These are phyloP conservation scores for Mycosphaerella sp. DNA, from an alignment of 2,329 filamentous ascomycete species.

Conservation along the genomic window DNA sequence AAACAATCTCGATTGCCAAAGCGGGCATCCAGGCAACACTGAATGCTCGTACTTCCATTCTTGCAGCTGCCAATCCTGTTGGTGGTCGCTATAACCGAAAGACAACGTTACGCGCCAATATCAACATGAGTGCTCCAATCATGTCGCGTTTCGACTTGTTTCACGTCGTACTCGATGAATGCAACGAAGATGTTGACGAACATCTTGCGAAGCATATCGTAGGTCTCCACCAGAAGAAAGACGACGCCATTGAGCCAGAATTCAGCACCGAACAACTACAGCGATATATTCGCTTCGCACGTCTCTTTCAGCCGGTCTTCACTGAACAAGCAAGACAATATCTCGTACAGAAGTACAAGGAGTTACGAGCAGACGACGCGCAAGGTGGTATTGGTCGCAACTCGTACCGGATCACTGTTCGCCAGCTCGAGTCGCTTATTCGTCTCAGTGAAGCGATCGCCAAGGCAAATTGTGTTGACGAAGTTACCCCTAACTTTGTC, in stretches of 20 bases:
- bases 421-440: conserved; percentile 93
- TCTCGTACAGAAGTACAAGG: conserved; percentile 90
- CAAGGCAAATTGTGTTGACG: conserved; percentile 92
- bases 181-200: conserved; percentile 83
- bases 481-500: conserved; percentile 78
- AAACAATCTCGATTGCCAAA: conserved; percentile 98
- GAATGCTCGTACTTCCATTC: conserved; percentile 89
- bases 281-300: conserved; percentile 92
- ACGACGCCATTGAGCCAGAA: conserved; percentile 84
- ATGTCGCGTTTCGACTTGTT: conserved; percentile 99
- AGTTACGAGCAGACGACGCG: conserved; percentile 84
- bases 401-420: conserved; percentile 94
- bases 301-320: conserved; percentile 90
- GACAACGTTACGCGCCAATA: conserved; percentile 83
- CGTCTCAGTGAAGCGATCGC: conserved; percentile 95
- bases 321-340: conserved; percentile 77
- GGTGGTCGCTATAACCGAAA: conserved; percentile 97
- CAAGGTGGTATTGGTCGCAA: conserved; percentile 92
- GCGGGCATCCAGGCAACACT: conserved; percentile 96
- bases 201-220: conserved; percentile 94
- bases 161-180: conserved; percentile 96
- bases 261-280: conserved; percentile 96
- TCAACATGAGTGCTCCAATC: conserved; percentile 98
- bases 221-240: conserved; percentile 82
- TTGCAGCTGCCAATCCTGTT: conserved; percentile 93